Evolutionary conservation across 2,329 filamentous ascomycete genomes (phyloP).

Genomic region (Botrytis paeoniae): DNA sequence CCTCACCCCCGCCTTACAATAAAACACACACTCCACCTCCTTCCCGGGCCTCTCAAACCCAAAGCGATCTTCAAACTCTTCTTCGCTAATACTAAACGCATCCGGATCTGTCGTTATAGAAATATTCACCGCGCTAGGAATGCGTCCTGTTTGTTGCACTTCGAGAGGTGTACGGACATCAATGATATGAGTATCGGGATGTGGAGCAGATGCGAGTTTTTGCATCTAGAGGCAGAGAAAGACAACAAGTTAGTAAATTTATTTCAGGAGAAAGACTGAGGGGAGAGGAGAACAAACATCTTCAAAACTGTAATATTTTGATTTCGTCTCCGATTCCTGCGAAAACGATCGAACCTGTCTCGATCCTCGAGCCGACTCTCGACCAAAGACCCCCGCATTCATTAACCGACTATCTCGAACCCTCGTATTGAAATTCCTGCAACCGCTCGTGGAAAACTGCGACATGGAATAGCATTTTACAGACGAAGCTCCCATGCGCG

Average conservation of each 20-base stretch:
- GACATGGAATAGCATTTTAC: not conserved
- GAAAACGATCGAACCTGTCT: not conserved
- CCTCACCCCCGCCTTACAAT: constrained; percentile 89
- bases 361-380: not conserved
- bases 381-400: not conserved
- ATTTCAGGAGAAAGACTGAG: fast-evolving
- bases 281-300: not conserved
- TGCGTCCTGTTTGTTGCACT: constrained; percentile 61
- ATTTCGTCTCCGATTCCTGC: not conserved
- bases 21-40: constrained; percentile 69
- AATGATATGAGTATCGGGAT: constrained; percentile 40
- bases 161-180: constrained; percentile 68
- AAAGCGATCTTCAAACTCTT: constrained; percentile 81
- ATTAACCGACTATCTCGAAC: not conserved
- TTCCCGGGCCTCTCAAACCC: constrained; percentile 68
- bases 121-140: constrained; percentile 80
- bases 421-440: not conserved
- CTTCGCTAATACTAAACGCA: constrained; percentile 68
- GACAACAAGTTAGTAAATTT: not conserved
- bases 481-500: not conserved
- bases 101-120: constrained; percentile 76
- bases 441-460: not conserved
- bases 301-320: constrained; percentile 7
- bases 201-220: not conserved
- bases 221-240: not conserved